Base-by-base conservation (phyloP, 345 rosid genomes). In the Gossypium australe region DNA sequence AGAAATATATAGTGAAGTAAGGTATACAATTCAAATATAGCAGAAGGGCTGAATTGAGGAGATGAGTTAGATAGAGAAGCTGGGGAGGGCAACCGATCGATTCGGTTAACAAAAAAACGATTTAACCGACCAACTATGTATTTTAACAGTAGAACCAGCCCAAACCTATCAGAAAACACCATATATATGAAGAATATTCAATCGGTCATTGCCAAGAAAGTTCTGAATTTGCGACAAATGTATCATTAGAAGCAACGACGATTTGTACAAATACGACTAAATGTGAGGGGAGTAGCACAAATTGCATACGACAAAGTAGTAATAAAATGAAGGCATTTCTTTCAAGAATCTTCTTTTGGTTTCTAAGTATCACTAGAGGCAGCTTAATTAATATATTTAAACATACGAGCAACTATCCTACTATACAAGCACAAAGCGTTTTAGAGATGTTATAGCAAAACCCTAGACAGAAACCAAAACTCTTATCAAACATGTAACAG, bases 341-440 rank as follows among this genome's bases (percentile, higher is more conserved):
- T 6, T 38, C 57, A 67, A 71, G 77, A 55, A 77, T 82, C 72
- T 67, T 71, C 75, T 9, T 51, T 27, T 18, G 24, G 13, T 53
- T 77, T 49, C 22, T 11, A 53, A 63, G 57, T 34, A 72, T 57
- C 61, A 61, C 67, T 34, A 44, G 25, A 74, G 61, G 34, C 38
- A 20, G 51, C 18, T 47, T 72, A 43, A n/a, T 8, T 44, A 38
- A 49, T 60, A 49, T 60, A 60, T 57, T 59, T 51, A 56, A 47
- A 71, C 74, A 47, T n/a, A 43, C 9, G 25, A 18, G 7, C 63
- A 29, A 16, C 24, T 56, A 41, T 56, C 51, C 7, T 17, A n/a
- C 61, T 9, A 44, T 72, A 17, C 20, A 10, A 67, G 69, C 18
- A 70, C 64, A 2, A 0, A 27, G n/a, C 48, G 55, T 6, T 47